phyloP scores from a whole-genome alignment of 2,329 filamentous ascomycete genomes.

The Tolypocladium nubicola region DNA sequence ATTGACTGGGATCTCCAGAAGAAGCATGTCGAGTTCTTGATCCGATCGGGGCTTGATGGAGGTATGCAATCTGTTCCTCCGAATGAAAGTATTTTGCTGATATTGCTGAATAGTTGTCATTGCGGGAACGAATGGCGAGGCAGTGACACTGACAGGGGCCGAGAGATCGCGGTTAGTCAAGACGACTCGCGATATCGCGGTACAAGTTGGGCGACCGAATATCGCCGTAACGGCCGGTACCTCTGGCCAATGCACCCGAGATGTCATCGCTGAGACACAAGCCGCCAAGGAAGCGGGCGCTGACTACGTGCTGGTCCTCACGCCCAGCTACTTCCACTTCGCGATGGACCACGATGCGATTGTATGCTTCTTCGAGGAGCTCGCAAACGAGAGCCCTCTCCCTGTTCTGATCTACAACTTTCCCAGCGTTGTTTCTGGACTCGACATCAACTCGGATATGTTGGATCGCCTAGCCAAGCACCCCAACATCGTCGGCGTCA shows the following conservation, averaged over 20 bases:
- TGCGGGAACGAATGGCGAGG: too few relatives aligned
- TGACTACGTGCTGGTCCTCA: conserved; percentile 14
- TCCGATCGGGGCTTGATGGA: too few relatives aligned
- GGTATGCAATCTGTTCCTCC: too few relatives aligned
- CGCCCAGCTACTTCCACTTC: conserved; percentile 22
- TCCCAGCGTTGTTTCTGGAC: conserved; percentile 54
- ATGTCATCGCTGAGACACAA: too few relatives aligned
- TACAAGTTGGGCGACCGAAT: too few relatives aligned
- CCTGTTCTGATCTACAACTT: conserved; percentile 66
- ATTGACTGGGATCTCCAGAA: conserved; percentile 46
- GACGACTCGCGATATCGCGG: too few relatives aligned
- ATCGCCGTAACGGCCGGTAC: too few relatives aligned
- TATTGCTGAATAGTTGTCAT: too few relatives aligned
- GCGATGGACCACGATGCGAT: conserved; percentile 29
- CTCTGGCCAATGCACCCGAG: too few relatives aligned
- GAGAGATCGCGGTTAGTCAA: too few relatives aligned
- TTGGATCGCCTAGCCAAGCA: conserved; percentile 27
- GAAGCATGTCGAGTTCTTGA: conserved; percentile 26
- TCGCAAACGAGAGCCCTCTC: conserved; percentile 48
- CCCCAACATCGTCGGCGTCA: conserved; percentile 57
- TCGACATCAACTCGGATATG: conserved; percentile 58
- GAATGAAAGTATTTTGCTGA: too few relatives aligned
- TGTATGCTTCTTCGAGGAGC: conserved; percentile 13
- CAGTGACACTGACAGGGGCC: too few relatives aligned
- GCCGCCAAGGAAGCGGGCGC: background rate